Percentiles rank a stretch among this genome's conserved stretches.
Conservation (phyloP, 2,329 filamentous ascomycete genomes). For the Fusarium ambrosium region DNA sequence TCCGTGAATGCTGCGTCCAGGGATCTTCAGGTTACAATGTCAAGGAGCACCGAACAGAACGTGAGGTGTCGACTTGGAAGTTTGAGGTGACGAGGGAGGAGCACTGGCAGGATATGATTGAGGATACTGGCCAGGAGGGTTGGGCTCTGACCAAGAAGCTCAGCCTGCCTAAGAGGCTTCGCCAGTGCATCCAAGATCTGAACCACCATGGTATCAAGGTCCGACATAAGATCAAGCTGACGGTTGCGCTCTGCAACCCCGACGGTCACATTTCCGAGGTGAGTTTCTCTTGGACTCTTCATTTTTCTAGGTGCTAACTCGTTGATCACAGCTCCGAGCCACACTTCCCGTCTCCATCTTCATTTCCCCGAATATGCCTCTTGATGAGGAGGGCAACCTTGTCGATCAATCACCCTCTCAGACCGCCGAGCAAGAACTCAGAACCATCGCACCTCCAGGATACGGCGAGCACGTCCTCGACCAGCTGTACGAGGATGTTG, state of each 20-base stretch:
- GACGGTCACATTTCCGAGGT: conserved; percentile 95
- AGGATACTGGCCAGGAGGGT: conserved; percentile 76
- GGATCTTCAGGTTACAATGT: conserved; percentile 60
- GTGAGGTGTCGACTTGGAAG: conserved; percentile 73
- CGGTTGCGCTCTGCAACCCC: conserved; percentile 91
- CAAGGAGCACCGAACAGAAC: conserved; percentile 73
- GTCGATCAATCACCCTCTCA: conserved; percentile 69
- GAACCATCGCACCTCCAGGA: conserved; percentile 84
- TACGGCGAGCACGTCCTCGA: conserved; percentile 94
- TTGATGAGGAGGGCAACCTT: conserved; percentile 89
- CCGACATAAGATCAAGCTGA: conserved; percentile 91
- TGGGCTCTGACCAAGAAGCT: conserved; percentile 72
- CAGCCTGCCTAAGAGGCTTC: conserved; percentile 84
- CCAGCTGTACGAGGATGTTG: conserved; percentile 89
- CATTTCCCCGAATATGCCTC: conserved; percentile 92
- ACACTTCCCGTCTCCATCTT: conserved; percentile 93
- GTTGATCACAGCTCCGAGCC: conserved; percentile 75
- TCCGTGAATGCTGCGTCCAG: conserved; percentile 74
- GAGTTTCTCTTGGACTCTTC: conserved; percentile 43
- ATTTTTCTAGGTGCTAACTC: conserved; percentile 15
- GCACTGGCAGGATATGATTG: conserved; percentile 78
- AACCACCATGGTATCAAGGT: conserved; percentile 92
- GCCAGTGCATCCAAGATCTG: conserved; percentile 88
- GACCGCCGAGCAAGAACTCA: conserved; percentile 64
- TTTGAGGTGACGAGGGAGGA: conserved; percentile 68